Evolutionary conservation across 768 basidiomycete genomes (phyloP).

Genomic region (Termitomyces sp.): DNA sequence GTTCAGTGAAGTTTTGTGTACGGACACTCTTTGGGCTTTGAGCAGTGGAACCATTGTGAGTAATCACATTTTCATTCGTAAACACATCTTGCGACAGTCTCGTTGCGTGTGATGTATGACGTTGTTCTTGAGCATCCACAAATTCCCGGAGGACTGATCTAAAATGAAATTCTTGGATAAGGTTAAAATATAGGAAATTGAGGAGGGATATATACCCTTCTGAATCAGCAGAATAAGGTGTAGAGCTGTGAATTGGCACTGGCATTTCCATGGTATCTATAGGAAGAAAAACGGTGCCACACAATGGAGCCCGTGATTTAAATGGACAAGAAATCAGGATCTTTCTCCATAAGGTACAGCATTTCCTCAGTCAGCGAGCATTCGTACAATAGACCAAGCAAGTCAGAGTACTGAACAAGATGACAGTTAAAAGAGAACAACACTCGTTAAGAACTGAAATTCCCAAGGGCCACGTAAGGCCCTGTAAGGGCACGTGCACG

Average conservation of each 20-base stretch:
- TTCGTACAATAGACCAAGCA: background rate
- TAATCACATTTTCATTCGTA: background rate
- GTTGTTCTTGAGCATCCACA: background rate
- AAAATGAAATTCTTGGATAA: background rate
- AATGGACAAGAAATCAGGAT: background rate
- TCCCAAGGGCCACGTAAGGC: too few species aligned
- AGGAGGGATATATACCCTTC: background rate
- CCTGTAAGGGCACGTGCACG: background rate
- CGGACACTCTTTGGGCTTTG: background rate
- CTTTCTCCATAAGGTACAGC: background rate
- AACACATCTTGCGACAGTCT: background rate
- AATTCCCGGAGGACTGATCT: background rate
- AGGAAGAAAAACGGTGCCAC: background rate
- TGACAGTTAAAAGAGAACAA: background rate
- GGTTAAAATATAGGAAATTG: background rate
- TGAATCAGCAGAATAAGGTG: constrained; percentile 3
- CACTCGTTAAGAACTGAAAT: background rate
- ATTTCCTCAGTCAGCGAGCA: background rate
- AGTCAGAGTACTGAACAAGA: background rate
- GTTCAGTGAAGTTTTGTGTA: background rate
- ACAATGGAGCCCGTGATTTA: background rate
- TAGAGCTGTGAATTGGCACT: background rate
- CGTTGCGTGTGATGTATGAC: background rate
- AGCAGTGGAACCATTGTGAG: background rate
- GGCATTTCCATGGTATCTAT: background rate